Base-by-base conservation (phyloP, 2,329 filamentous ascomycete genomes). In the Didymella exigua region DNA sequence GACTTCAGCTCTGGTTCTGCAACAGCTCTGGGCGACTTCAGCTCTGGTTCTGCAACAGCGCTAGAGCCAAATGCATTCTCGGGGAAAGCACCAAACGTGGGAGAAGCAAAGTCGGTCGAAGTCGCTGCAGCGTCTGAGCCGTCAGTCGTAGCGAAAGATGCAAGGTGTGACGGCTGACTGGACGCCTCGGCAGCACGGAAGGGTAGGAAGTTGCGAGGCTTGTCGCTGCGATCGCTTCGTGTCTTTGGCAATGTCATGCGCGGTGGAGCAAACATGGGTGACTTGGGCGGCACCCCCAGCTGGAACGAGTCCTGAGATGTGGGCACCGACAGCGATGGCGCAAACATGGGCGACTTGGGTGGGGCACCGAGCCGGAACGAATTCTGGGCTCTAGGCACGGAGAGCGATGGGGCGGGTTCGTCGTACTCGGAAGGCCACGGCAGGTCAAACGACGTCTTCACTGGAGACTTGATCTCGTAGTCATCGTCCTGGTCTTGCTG, bases 41-140 rank as follows among this genome's bases (percentile, higher is more conserved):
- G 30, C 2, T 76, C 76, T 34, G 76, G 75, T 5, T 69, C 65
- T 34, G 76, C 68, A 5, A 67, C 63, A 24, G 27, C 38, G 19
- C 36, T 48, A 19, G 47, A 50, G 19, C 59, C 51, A 33, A 75
- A 71, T 8, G 67, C 45, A 53, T 72, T 67, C 41, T 69, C 68
- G 9, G 73, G 69, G 44, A 76, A 76, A 30, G 72, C 66, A 5
- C 70, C 70, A 16, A 74, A 67, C 24, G 75, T 68, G 16, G 79
- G 79, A 6, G 79, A 81, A 5, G 42, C 46, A 24, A 50, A 37
- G 8, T 41, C 36, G 7, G 52, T 21, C 4, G 52, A 31, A 18
- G 11, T 37, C 5, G 46, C 27, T 2, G 16, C 18, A 33, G 18
- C 40, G 7, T 27, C 14, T 23, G 45, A 30, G 16, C 34, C 23